These are phyloP conservation scores for Scenedesmus sp. DNA, from an alignment of 163 green algal genomes.

Conservation along the genomic window DNA sequence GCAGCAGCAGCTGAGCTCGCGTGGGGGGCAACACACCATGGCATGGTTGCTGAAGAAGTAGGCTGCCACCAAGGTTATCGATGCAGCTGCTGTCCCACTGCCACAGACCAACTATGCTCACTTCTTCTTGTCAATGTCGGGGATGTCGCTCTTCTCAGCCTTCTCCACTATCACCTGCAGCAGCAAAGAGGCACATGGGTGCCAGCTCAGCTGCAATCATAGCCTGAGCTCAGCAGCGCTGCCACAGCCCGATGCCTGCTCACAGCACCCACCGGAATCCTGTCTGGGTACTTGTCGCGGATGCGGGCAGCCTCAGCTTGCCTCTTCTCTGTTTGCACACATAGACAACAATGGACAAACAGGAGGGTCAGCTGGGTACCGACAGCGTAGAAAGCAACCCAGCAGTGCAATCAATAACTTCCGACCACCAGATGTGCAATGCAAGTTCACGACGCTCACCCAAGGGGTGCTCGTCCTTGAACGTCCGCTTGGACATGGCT, in stretches of 20 bases:
- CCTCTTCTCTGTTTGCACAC: constrained; percentile 89
- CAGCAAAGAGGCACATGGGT: not conserved
- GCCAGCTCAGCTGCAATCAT: not conserved
- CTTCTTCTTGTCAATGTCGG: constrained; percentile 99
- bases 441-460: constrained; percentile 71
- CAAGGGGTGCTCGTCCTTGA: constrained; percentile 96
- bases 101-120: constrained; percentile 59
- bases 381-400: not conserved
- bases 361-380: not conserved
- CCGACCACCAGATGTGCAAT: not conserved
- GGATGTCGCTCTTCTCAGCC: constrained; percentile 95
- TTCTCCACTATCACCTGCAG: constrained; percentile 99
- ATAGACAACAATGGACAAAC: constrained; percentile 16
- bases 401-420: not conserved
- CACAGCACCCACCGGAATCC: constrained; percentile 88
- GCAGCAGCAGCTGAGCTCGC: no score
- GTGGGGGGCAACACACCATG: no score
- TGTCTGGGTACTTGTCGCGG: constrained; percentile 98
- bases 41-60: not conserved
- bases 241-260: not conserved
- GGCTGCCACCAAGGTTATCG: not conserved
- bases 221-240: not conserved
- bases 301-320: constrained; percentile 95
- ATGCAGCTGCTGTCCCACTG: not conserved
- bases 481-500: constrained; percentile 64